Percentiles rank a stretch among this genome's conserved stretches.
These are phyloP conservation scores for Athelia psychrophila DNA, from an alignment of 1,284 basidiomycete genomes.

Conservation along the genomic window DNA sequence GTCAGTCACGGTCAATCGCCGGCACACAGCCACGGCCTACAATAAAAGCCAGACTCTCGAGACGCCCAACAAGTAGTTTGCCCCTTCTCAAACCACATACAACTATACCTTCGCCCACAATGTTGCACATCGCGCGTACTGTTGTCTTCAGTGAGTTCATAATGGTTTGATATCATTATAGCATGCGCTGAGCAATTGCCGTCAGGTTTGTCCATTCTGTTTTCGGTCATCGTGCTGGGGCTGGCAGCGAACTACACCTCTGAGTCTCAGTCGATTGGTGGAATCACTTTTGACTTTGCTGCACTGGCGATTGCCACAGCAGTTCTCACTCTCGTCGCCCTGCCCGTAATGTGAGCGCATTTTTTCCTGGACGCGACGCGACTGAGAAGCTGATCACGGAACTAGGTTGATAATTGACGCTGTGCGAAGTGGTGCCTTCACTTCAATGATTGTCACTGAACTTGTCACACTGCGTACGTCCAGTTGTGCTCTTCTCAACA, in stretches of 20 bases:
- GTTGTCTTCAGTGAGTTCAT: not conserved
- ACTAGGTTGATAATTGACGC: constrained; percentile 38
- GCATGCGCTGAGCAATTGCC: too few species aligned
- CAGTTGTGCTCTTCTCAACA: not conserved
- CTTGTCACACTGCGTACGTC: constrained; percentile 30
- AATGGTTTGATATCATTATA: too few species aligned
- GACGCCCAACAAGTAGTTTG: too few species aligned
- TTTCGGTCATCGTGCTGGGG: constrained; percentile 36
- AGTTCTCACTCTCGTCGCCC: constrained; percentile 37
- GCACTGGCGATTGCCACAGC: constrained; percentile 43
- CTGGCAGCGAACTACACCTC: constrained; percentile 29
- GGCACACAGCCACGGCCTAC: too few species aligned
- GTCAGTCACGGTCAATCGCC: too few species aligned
- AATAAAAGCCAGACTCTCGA: too few species aligned
- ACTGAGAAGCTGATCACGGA: not conserved
- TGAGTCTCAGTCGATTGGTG: constrained; percentile 15
- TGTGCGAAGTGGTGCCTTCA: constrained; percentile 37
- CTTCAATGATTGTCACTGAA: constrained; percentile 43
- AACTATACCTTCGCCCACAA: not conserved
- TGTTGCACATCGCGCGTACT: not conserved
- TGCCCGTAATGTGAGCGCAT: constrained; percentile 41
- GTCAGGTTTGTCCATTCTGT: constrained; percentile 20
- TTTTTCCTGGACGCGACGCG: constrained; percentile 8
- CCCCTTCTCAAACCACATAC: too few species aligned
- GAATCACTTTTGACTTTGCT: constrained; percentile 23